These are phyloP conservation scores for Monosporascus ibericus DNA, from an alignment of 2,329 filamentous ascomycete genomes.

Conservation along the genomic window DNA sequence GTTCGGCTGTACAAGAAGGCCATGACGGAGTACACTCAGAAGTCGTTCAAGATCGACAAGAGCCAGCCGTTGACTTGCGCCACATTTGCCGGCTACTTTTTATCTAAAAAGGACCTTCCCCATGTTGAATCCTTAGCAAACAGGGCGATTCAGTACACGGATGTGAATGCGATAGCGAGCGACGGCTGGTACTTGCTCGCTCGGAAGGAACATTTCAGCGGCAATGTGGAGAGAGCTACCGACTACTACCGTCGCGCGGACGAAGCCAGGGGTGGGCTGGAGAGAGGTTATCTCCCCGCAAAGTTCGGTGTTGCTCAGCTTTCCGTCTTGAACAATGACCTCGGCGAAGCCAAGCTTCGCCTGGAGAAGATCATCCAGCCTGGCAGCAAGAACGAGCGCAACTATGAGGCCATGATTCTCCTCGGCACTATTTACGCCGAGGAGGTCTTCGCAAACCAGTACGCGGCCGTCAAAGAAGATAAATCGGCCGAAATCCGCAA, in stretches of 20 bases:
- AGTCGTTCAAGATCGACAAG: conserved; percentile 89
- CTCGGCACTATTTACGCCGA: conserved; percentile 90
- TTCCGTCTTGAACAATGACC: conserved; percentile 74
- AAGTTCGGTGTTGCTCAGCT: conserved; percentile 93
- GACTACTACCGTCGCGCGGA: conserved; percentile 90
- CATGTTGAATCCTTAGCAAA: conserved; percentile 83
- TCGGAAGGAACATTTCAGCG: conserved; percentile 80
- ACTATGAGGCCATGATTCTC: conserved; percentile 83
- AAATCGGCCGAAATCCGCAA: conserved; percentile 81
- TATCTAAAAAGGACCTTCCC: conserved; percentile 71
- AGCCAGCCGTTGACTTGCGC: conserved; percentile 84
- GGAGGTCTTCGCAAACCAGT: conserved; percentile 79
- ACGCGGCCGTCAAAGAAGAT: conserved; percentile 71
- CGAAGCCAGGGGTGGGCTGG: conserved; percentile 83
- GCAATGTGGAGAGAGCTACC: conserved; percentile 66
- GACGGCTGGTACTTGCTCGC: conserved; percentile 96
- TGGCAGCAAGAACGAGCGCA: conserved; percentile 53
- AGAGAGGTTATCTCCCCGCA: conserved; percentile 84
- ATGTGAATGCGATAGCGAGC: conserved; percentile 92
- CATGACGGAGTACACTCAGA: conserved; percentile 91
- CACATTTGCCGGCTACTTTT: conserved; percentile 85
- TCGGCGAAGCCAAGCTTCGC: conserved; percentile 86
- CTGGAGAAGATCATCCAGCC: conserved; percentile 92
- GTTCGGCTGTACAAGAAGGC: conserved; percentile 81
- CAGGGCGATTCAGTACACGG: conserved; percentile 91